These are phyloP conservation scores for Cryphonectria parasitica DNA, from an alignment of 2,329 filamentous ascomycete genomes.

Conservation along the genomic window DNA sequence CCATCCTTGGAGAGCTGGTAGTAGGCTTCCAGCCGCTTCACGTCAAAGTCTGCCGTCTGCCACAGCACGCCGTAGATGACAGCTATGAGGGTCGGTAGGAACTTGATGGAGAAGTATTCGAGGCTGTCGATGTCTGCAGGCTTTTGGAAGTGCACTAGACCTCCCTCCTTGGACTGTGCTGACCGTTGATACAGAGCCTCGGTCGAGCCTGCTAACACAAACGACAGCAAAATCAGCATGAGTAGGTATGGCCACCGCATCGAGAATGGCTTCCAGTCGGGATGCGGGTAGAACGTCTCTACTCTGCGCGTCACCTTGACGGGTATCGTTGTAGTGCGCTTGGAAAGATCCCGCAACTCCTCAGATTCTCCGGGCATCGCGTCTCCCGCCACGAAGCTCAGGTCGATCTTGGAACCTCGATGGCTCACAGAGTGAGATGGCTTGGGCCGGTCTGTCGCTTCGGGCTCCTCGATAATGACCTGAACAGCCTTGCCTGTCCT, in stretches of 20 bases:
- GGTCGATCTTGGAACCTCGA: constrained; percentile 46
- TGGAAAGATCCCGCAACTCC: constrained; percentile 28
- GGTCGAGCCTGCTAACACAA: constrained; percentile 54
- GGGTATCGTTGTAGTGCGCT: constrained; percentile 44
- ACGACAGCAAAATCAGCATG: constrained; percentile 57
- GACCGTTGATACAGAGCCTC: constrained; percentile 61
- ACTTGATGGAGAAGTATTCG: constrained; percentile 66
- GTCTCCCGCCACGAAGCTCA: constrained; percentile 56
- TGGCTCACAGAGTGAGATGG: neutral
- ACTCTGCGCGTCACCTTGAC: constrained; percentile 42
- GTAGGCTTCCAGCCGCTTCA: constrained; percentile 68
- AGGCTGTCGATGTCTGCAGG: constrained; percentile 55
- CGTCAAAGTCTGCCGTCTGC: constrained; percentile 69
- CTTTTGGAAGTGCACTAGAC: constrained; percentile 52
- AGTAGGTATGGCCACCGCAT: constrained; percentile 67
- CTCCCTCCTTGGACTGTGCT: constrained; percentile 34
- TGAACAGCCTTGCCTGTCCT: constrained; percentile 63
- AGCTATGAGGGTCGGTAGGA: constrained; percentile 63
- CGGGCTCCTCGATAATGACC: constrained; percentile 54
- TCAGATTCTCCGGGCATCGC: constrained; percentile 29
- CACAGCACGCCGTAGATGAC: constrained; percentile 67
- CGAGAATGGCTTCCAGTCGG: constrained; percentile 68
- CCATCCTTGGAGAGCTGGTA: constrained; percentile 65
- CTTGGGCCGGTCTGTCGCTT: constrained; percentile 25
- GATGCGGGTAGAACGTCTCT: constrained; percentile 63